phyloP scores from a whole-genome alignment of 345 rosid genomes.

The Salix arbutifolia region DNA sequence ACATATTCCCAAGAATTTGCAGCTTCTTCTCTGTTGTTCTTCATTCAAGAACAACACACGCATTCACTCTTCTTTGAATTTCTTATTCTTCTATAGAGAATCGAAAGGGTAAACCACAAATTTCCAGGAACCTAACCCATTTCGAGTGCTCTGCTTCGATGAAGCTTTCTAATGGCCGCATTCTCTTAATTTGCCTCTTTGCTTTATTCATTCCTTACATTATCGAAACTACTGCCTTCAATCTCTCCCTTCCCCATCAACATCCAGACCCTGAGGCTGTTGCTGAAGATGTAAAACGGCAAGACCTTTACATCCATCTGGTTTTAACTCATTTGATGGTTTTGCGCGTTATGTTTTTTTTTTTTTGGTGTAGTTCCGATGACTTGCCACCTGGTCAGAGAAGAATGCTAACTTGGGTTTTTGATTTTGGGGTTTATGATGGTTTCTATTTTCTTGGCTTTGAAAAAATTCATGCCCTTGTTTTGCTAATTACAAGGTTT shows the following conservation, averaged over 20 bases:
- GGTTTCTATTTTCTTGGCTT: neutral
- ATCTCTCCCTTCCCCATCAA: constrained; percentile 22
- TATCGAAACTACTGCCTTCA: constrained; percentile 10
- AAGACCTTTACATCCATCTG: neutral
- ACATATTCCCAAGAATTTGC: constrained; percentile 27
- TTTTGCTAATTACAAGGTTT: neutral
- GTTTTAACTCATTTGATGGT: constrained; percentile 9
- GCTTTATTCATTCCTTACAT: neutral
- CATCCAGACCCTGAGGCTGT: constrained; percentile 22
- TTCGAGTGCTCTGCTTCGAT: constrained; percentile 14
- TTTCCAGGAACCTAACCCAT: neutral
- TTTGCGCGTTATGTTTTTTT: constrained; percentile 11
- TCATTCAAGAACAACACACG: constrained; percentile 9
- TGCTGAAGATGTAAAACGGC: constrained; percentile 19
- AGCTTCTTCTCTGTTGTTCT: constrained; percentile 11
- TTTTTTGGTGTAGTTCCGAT: neutral
- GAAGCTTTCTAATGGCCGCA: constrained; percentile 39
- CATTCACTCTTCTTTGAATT: neutral
- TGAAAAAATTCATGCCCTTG: neutral
- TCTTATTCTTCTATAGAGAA: constrained; percentile 9
- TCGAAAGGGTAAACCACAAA: constrained; percentile 2
- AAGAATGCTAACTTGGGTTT: neutral
- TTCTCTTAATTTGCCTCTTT: constrained; percentile 28
- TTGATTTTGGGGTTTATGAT: neutral
- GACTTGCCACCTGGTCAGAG: neutral